A percentile compares a stretch with the other conserved stretches of the same genome.
These are phyloP conservation scores for Apiospora malaysiana DNA, from an alignment of 2,329 filamentous ascomycete species.

Conservation along the genomic window DNA sequence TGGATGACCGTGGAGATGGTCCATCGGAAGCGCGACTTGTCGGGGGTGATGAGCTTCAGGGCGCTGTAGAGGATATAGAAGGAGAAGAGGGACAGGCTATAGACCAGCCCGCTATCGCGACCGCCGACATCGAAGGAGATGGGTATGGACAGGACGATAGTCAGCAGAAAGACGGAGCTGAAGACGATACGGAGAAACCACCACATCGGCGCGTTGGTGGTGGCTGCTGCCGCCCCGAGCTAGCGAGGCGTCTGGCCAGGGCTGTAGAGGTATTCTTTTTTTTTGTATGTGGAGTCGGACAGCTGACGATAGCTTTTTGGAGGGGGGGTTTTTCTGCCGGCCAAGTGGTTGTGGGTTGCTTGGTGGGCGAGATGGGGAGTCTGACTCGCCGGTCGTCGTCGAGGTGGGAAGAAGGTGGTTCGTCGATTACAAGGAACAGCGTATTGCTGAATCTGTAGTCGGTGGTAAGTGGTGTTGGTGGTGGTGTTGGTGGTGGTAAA, in stretches of 20 bases:
- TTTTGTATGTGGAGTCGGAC: constrained; percentile 14
- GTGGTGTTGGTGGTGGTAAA: no score
- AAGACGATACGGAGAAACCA: constrained; percentile 80
- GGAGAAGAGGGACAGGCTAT: constrained; percentile 84
- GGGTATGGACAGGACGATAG: constrained; percentile 93
- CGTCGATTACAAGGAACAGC: constrained; percentile 4
- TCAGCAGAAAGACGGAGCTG: constrained; percentile 84
- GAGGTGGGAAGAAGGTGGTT: background rate
- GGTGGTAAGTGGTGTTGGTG: no score
- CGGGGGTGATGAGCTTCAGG: constrained; percentile 81
- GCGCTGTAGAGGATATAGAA: constrained; percentile 92
- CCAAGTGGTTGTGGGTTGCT: background rate
- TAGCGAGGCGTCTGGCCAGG: constrained; percentile 41
- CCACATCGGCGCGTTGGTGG: constrained; percentile 71
- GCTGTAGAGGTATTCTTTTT: constrained; percentile 23
- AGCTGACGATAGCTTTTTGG: constrained; percentile 5
- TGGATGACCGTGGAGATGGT: constrained; percentile 72
- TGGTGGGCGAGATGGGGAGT: background rate
- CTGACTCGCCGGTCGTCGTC: constrained; percentile 8
- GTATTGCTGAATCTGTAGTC: constrained; percentile 11
- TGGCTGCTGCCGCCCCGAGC: constrained; percentile 42
- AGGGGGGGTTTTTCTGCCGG: background rate
- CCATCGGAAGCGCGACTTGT: constrained; percentile 76
- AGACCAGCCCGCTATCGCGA: constrained; percentile 90
- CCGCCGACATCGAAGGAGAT: constrained; percentile 98